These are phyloP conservation scores for Themeda triandra DNA, from an alignment of 176 grass and related monocot genomes.

Conservation along the genomic window DNA sequence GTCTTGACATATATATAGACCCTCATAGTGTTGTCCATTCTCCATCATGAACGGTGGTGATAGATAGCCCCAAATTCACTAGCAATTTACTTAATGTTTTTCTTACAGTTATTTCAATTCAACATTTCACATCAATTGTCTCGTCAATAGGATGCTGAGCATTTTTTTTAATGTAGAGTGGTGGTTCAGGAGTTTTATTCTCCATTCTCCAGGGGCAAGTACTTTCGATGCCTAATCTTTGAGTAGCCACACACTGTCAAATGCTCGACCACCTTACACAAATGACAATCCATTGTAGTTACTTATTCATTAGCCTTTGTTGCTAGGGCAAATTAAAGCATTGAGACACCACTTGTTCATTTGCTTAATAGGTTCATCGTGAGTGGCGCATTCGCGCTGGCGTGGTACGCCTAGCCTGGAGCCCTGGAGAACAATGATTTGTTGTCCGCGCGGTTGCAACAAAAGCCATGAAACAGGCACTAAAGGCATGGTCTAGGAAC, in stretches of 20 bases:
- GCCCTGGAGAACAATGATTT: not conserved
- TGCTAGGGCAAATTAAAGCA: no score
- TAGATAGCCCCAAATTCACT: not conserved
- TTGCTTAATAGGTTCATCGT: not conserved
- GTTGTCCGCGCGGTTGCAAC: not conserved
- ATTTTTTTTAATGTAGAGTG: no score
- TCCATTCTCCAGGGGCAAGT: no score
- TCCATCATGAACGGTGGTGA: not conserved
- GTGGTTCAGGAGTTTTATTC: not conserved
- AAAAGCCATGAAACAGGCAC: not conserved
- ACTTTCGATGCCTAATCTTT: no score
- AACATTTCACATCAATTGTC: not conserved
- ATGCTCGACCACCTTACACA: not conserved
- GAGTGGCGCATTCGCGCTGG: no score
- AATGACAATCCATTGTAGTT: not conserved
- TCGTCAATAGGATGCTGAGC: not conserved
- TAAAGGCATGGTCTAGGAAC: not conserved
- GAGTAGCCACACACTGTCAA: not conserved
- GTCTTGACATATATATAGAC: not conserved
- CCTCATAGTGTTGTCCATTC: constrained; percentile 16
- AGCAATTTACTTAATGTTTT: not conserved
- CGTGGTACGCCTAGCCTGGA: not conserved
- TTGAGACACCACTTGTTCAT: not conserved
- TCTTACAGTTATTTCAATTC: not conserved
- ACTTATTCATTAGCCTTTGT: not conserved